Evolutionary conservation across 202 grass and related monocot species (phyloP).

Genomic region (Panicum virgatum): DNA sequence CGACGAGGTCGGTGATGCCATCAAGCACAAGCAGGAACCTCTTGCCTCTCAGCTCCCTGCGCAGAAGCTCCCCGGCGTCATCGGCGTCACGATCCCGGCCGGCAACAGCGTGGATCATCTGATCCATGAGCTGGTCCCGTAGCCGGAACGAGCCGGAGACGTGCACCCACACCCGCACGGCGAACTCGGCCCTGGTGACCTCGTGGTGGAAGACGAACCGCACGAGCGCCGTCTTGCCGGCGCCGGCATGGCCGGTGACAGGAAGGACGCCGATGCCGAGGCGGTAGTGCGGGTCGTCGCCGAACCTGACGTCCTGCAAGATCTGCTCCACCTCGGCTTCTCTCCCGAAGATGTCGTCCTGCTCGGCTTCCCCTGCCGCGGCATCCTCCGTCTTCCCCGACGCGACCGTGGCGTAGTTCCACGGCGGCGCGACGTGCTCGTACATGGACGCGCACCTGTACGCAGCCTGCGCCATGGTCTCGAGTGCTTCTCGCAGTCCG

Average conservation of each 20-base stretch:
- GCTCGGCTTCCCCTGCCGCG: not conserved
- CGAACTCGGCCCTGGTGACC: conserved; percentile 28
- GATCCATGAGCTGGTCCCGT: not conserved
- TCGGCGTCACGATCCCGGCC: not conserved
- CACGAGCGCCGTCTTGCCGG: conserved; percentile 62
- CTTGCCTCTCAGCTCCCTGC: not conserved
- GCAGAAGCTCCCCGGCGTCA: not conserved
- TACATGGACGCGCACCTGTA: conserved; percentile 47
- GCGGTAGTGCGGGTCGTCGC: conserved; percentile 44
- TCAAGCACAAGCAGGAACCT: conserved; percentile 63
- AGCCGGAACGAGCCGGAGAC: conserved; percentile 28
- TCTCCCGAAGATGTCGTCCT: conserved; percentile 39
- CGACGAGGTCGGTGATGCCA: conserved; percentile 16
- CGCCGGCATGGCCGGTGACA: conserved; percentile 44
- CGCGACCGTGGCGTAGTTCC: conserved; percentile 33
- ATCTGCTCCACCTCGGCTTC: conserved; percentile 44
- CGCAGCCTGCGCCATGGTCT: conserved; percentile 35
- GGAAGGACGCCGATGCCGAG: conserved; percentile 43
- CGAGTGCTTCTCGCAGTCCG: not conserved
- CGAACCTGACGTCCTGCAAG: conserved; percentile 3
- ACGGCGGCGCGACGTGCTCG: conserved; percentile 18
- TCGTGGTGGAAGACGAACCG: conserved; percentile 49
- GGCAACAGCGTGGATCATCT: conserved; percentile 9
- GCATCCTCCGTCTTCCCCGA: not conserved
- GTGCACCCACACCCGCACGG: conserved; percentile 49